A percentile compares a stretch with the other conserved stretches of the same genome.
Evolutionary conservation across 2,329 filamentous ascomycete species (phyloP).

Genomic region (Cladosporium oxysporum): DNA sequence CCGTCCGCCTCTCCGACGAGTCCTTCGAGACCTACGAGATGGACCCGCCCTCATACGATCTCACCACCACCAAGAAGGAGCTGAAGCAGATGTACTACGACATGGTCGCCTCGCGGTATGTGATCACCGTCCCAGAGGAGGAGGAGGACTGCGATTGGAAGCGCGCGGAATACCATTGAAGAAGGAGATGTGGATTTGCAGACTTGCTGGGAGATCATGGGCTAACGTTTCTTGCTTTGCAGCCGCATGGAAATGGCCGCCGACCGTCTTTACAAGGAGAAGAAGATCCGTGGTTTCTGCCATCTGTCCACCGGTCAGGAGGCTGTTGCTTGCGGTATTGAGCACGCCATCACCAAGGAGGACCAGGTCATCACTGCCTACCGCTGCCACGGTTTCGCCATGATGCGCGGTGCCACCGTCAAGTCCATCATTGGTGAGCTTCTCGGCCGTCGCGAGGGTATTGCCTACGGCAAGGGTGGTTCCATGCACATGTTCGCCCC

Average conservation of each 20-base stretch:
- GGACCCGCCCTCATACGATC: constrained; percentile 89
- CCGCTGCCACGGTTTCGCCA: constrained; percentile 96
- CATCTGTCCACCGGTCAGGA: constrained; percentile 97
- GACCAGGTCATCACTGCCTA: constrained; percentile 98
- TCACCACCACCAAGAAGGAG: constrained; percentile 95
- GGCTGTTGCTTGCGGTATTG: constrained; percentile 94
- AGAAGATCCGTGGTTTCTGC: constrained; percentile 99
- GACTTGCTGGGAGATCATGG: constrained; percentile 29
- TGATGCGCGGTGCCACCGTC: constrained; percentile 91
- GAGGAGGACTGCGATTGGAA: neutral
- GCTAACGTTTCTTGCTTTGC: constrained; percentile 30
- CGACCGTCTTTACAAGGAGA: constrained; percentile 99
- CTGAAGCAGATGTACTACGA: constrained; percentile 99
- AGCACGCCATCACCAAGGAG: constrained; percentile 86
- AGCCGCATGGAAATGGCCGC: constrained; percentile 99
- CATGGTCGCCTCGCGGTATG: constrained; percentile 92
- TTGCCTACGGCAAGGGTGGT: constrained; percentile 97
- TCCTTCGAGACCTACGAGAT: constrained; percentile 99
- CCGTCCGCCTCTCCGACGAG: constrained; percentile 91
- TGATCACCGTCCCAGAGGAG: constrained; percentile 10
- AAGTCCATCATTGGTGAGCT: constrained; percentile 95
- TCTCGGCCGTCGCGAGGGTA: constrained; percentile 90
- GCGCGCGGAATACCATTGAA: neutral
- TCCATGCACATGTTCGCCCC: constrained; percentile 99
- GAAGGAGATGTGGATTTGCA: neutral